These are phyloP conservation scores for Hordeum marinum DNA, from an alignment of 176 grass and related monocot genomes.

Conservation along the genomic window DNA sequence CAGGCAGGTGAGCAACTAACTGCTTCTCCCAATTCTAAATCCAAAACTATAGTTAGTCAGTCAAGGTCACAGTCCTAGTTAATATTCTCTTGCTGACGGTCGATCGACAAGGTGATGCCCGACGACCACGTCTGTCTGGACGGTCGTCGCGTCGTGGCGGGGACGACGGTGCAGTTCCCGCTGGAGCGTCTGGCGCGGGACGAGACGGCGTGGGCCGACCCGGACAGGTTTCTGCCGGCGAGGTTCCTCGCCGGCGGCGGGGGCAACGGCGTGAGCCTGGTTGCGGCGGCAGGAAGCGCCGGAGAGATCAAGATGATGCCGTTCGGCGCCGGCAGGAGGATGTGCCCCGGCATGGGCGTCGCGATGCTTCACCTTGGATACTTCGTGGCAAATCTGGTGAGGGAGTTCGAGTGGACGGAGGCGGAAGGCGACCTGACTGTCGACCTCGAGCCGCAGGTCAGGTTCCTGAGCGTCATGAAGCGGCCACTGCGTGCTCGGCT, in stretches of 20 bases:
- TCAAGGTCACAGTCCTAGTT: not conserved
- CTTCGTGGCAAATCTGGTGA: slow-evolving; percentile 17
- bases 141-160: not conserved
- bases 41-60: not conserved
- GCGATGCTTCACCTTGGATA: slow-evolving; percentile 12
- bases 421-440: not conserved
- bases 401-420: slow-evolving; percentile 16
- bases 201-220: not conserved
- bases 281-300: slow-evolving; percentile 6
- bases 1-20: not conserved
- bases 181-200: slow-evolving; percentile 9
- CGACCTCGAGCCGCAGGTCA: not conserved
- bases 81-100: not conserved
- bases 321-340: slow-evolving; percentile 29
- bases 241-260: slow-evolving; percentile 46
- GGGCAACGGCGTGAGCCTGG: not conserved
- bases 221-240: slow-evolving; percentile 40
- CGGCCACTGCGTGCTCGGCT: not conserved
- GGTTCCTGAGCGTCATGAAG: slow-evolving; percentile 10
- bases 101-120: not conserved
- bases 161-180: slow-evolving; percentile 11
- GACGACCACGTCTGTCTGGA: not conserved
- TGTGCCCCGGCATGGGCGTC: slow-evolving; percentile 11
- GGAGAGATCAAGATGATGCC: slow-evolving; percentile 31
- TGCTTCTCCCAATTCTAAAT: not conserved